Conservation (phyloP, 148 eudicot species). For the Persicaria maculosa region DNA sequence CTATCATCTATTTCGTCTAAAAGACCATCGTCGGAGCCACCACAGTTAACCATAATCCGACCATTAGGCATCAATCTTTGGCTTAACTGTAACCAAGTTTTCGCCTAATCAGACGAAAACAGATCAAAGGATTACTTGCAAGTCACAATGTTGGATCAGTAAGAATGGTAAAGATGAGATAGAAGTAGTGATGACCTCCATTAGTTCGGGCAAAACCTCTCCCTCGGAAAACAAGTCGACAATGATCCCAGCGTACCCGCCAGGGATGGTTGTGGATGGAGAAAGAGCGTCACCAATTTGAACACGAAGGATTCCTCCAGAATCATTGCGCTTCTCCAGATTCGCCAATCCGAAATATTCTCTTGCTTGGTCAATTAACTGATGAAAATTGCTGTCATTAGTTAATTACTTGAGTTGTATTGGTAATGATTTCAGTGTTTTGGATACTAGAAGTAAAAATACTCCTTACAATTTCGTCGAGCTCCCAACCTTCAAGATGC, state of each 20-base stretch:
- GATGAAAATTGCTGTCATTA: neutral
- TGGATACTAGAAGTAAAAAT: neutral
- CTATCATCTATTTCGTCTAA: conserved; percentile 1
- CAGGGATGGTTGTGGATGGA: conserved; percentile 35
- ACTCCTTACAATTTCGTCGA: conserved; percentile 51
- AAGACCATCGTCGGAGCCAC: conserved; percentile 29
- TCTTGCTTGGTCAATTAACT: conserved; percentile 66
- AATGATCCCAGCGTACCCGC: conserved; percentile 92
- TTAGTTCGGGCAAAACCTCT: conserved; percentile 60
- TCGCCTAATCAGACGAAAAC: conserved; percentile 24
- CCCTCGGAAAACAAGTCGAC: conserved; percentile 79
- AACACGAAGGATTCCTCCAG: conserved; percentile 61
- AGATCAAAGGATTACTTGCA: neutral
- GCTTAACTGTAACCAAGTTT: conserved; percentile 55
- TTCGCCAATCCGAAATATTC: conserved; percentile 55
- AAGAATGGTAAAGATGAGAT: neutral
- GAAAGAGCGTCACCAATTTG: conserved; percentile 74
- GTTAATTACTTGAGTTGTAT: neutral
- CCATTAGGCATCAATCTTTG: conserved; percentile 71
- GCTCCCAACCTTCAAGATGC: conserved; percentile 82
- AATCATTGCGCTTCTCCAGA: conserved; percentile 45
- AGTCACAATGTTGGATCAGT: too few relatives aligned
- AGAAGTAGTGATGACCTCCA: conserved; percentile 32
- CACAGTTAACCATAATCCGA: conserved; percentile 91
- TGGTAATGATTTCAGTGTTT: neutral